Evolutionary conservation across 2,329 filamentous ascomycete species (phyloP).

Genomic region (Berkeleyomyces rouxiae): DNA sequence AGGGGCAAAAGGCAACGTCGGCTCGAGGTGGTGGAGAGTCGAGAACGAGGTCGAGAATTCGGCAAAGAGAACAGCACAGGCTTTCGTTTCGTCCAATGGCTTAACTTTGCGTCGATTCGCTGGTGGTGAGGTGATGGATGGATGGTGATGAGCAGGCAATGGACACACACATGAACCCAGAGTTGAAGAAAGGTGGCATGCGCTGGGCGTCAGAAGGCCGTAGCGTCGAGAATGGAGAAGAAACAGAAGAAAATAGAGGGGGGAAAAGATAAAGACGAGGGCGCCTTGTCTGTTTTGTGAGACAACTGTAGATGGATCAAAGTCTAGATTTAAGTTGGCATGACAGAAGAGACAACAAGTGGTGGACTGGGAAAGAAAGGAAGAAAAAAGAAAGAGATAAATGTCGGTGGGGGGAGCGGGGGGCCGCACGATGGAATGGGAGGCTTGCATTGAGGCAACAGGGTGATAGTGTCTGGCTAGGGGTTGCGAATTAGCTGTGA

Average conservation of each 20-base stretch:
- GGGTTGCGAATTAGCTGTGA: too few relatives aligned
- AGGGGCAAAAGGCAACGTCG: background rate
- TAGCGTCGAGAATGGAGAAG: background rate
- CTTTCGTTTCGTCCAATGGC: background rate
- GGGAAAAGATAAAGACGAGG: background rate
- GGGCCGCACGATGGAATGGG: too few relatives aligned
- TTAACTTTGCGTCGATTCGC: background rate
- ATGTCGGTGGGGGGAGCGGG: background rate
- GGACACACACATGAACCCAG: background rate
- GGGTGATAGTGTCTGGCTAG: too few relatives aligned
- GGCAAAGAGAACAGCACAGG: background rate
- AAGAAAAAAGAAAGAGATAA: background rate
- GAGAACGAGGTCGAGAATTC: background rate
- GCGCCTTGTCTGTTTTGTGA: background rate
- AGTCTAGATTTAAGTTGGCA: constrained; percentile 3
- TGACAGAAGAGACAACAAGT: background rate
- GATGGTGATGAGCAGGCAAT: background rate
- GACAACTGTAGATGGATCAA: background rate
- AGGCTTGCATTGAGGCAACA: too few relatives aligned
- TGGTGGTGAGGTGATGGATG: background rate
- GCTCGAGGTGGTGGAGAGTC: background rate
- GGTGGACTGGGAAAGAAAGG: background rate
- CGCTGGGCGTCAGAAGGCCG: background rate
- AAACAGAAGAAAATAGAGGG: background rate
- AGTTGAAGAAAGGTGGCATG: background rate